Evolutionary conservation across 169 alveolate species (phyloP).

Genomic region (Eimeria maxima): DNA sequence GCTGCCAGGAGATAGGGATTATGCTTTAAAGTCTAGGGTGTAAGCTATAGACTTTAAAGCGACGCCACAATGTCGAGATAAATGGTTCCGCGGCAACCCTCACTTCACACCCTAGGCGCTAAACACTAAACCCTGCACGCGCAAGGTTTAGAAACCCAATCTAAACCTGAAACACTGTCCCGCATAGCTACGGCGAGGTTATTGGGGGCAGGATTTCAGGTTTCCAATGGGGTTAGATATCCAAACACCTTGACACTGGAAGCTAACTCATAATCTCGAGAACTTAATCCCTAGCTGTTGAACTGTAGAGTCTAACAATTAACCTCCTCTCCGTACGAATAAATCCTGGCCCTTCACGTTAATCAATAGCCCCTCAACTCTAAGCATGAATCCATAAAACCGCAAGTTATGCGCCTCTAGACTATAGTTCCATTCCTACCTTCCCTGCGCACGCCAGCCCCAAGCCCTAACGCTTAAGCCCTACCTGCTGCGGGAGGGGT

Average conservation of each 20-base stretch:
- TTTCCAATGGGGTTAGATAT: no score
- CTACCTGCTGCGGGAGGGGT: constrained; percentile 78
- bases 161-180: neutral
- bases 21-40: neutral
- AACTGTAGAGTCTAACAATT: neutral
- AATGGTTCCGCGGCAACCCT: neutral
- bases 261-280: neutral
- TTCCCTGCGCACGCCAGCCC: no score
- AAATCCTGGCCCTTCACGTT: no score
- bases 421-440: no score
- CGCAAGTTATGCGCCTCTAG: no score
- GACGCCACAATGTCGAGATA: neutral
- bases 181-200: no score
- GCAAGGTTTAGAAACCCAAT: no score
- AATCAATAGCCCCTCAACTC: neutral
- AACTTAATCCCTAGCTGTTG: neutral
- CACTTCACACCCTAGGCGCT: neutral
- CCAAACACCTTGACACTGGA: neutral
- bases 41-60: neutral
- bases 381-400: neutral
- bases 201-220: no score
- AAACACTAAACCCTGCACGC: neutral
- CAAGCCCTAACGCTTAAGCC: neutral
- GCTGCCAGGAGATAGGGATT: neutral
- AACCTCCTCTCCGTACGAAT: neutral